A percentile compares a stretch with the other conserved stretches of the same genome.
Evolutionary conservation across 176 grass and related monocot genomes (phyloP).

Genomic region (Musa acuminata): DNA sequence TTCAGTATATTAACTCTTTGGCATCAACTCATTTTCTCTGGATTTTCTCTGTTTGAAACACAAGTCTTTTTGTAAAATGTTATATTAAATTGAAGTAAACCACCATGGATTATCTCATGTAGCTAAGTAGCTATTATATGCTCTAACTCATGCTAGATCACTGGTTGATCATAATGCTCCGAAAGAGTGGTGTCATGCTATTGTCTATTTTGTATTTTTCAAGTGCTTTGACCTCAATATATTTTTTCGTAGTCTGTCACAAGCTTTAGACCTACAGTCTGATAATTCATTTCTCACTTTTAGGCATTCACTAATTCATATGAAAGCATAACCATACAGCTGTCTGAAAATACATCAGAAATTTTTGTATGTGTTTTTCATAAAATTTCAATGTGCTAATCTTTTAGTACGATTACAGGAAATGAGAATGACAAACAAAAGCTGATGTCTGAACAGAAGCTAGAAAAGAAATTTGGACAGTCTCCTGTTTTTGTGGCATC

Average conservation of each 20-base stretch:
- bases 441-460: conserved; percentile 43
- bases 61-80: not conserved
- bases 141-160: not conserved
- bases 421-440: conserved; percentile 38
- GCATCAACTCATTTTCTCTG: no score
- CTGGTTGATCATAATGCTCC: not conserved
- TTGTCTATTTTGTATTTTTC: not conserved
- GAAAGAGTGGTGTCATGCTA: no score
- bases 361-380: not conserved
- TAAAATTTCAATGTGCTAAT: not conserved
- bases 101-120: not conserved
- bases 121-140: not conserved
- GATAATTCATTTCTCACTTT: no score
- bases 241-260: no score
- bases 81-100: not conserved
- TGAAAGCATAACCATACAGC: not conserved
- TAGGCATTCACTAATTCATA: not conserved
- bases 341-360: not conserved
- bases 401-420: conserved; percentile 23
- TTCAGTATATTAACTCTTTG: no score
- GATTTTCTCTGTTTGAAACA: not conserved
- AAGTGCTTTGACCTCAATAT: not conserved
- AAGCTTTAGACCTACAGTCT: no score
- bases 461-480: conserved; percentile 72
- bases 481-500: conserved; percentile 74